These are phyloP conservation scores for Monosporozyma unispora DNA, from an alignment of 805 yeast species.

Conservation along the genomic window DNA sequence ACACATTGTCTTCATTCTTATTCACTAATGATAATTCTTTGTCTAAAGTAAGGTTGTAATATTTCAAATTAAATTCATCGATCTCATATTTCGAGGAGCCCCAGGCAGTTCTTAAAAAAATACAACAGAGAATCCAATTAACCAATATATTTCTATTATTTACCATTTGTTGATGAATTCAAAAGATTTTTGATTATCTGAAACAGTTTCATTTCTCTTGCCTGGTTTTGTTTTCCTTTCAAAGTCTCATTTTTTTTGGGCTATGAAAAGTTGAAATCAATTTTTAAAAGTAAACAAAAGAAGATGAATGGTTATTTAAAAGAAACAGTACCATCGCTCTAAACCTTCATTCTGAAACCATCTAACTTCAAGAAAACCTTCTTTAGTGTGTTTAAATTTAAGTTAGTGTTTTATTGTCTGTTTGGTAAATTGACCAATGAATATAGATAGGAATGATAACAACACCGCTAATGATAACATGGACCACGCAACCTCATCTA, in stretches of 20 bases:
- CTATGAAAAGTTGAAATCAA: neutral
- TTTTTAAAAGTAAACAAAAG: neutral
- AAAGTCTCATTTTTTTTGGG: neutral
- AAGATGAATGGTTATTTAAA: neutral
- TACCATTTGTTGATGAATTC: neutral
- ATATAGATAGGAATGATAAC: neutral
- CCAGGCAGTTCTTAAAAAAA: neutral
- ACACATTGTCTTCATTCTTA: constrained; percentile 7
- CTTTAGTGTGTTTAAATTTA: too few relatives aligned
- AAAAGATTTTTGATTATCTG: neutral
- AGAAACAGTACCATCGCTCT: too few relatives aligned
- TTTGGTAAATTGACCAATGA: neutral
- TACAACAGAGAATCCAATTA: neutral
- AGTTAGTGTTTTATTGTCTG: too few relatives aligned
- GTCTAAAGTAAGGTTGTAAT: constrained; percentile 1
- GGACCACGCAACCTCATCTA: neutral
- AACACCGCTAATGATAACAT: neutral
- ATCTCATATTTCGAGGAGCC: neutral
- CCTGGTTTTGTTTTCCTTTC: neutral
- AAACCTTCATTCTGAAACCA: too few relatives aligned
- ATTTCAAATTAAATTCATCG: neutral
- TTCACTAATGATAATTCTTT: constrained; percentile 5
- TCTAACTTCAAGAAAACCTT: too few relatives aligned
- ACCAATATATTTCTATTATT: neutral
- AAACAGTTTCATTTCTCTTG: neutral